Evolutionary conservation across 2,329 filamentous ascomycete genomes (phyloP).

Genomic region (Trichoderma oligosporum): DNA sequence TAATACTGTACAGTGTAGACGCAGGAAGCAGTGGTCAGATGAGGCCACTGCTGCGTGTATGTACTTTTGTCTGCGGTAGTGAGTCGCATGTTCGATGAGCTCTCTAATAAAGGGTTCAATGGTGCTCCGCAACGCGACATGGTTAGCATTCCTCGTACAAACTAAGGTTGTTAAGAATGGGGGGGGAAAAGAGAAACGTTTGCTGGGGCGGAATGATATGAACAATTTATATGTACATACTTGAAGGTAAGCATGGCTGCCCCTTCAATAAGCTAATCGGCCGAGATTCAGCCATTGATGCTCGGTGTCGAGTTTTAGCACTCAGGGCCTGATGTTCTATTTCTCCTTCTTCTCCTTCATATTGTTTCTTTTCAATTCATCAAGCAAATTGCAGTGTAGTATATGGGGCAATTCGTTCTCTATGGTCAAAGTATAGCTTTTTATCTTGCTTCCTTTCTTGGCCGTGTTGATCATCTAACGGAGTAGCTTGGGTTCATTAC

Average conservation of each 20-base stretch:
- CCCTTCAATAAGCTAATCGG: constrained; percentile 9
- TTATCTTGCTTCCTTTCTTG: no score
- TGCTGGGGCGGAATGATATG: background rate
- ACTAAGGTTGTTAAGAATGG: no score
- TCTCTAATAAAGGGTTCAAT: background rate
- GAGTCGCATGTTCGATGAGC: constrained; percentile 3
- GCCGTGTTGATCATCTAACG: no score
- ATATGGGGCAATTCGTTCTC: no score
- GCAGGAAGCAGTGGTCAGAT: constrained; percentile 16
- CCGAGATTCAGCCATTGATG: constrained; percentile 5
- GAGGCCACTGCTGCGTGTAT: constrained; percentile 12
- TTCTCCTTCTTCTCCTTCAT: no score
- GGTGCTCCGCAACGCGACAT: constrained; percentile 6
- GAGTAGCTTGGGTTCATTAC: no score
- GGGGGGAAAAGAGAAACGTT: background rate
- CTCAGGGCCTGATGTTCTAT: no score
- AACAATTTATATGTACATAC: no score
- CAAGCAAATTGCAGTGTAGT: no score
- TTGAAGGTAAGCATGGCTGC: background rate
- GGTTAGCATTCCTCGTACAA: background rate
- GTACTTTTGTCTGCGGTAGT: background rate
- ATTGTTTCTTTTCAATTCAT: no score
- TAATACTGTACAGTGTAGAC: no score
- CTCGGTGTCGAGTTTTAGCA: background rate
- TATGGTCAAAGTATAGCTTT: no score